phyloP scores from a whole-genome alignment of 2,329 filamentous ascomycete species.

The Cadophora sp. region DNA sequence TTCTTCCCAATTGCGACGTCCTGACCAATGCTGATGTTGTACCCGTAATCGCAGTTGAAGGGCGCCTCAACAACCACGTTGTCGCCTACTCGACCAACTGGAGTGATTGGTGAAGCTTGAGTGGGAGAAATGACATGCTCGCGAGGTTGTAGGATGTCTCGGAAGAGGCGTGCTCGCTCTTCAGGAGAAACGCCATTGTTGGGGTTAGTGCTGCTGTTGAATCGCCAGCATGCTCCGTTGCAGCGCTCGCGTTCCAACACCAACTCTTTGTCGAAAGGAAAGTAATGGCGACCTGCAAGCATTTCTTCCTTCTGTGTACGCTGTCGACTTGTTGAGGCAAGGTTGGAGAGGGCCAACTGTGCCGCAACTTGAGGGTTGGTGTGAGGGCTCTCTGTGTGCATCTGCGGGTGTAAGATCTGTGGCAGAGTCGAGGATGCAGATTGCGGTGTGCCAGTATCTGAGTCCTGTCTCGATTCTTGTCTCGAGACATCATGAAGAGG shows the following conservation, averaged over 20 bases:
- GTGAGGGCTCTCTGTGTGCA: slow-evolving; percentile 42
- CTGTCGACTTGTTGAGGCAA: slow-evolving; percentile 40
- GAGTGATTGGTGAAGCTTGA: slow-evolving; percentile 57
- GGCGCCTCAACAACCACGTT: slow-evolving; percentile 83
- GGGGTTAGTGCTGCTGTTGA: slow-evolving; percentile 84
- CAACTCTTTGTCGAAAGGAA: slow-evolving; percentile 79
- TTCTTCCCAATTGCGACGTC: slow-evolving; percentile 84
- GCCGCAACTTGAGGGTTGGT: slow-evolving; percentile 43
- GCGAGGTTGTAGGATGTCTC: slow-evolving; percentile 72
- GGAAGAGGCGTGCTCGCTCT: slow-evolving; percentile 74
- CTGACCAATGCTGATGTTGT: slow-evolving; percentile 88
- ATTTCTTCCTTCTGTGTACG: slow-evolving; percentile 88
- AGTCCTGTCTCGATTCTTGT: slow-evolving; percentile 57
- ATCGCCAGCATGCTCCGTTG: slow-evolving; percentile 79
- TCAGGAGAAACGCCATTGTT: slow-evolving; percentile 72
- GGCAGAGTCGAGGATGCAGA: slow-evolving; percentile 53
- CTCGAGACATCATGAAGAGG: slow-evolving; percentile 65
- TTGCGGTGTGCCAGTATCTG: slow-evolving; percentile 52
- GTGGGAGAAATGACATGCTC: slow-evolving; percentile 63
- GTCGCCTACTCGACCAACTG: slow-evolving; percentile 71
- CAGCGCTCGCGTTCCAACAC: slow-evolving; percentile 86
- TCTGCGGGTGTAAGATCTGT: slow-evolving; percentile 53
- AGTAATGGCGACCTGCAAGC: slow-evolving; percentile 80
- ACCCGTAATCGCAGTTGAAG: slow-evolving; percentile 94
- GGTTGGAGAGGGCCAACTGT: slow-evolving; percentile 45